Percentiles rank a stretch among this genome's conserved stretches.
phyloP scores from a whole-genome alignment of 1,139 yeast species.

The Yarrowia galli region DNA sequence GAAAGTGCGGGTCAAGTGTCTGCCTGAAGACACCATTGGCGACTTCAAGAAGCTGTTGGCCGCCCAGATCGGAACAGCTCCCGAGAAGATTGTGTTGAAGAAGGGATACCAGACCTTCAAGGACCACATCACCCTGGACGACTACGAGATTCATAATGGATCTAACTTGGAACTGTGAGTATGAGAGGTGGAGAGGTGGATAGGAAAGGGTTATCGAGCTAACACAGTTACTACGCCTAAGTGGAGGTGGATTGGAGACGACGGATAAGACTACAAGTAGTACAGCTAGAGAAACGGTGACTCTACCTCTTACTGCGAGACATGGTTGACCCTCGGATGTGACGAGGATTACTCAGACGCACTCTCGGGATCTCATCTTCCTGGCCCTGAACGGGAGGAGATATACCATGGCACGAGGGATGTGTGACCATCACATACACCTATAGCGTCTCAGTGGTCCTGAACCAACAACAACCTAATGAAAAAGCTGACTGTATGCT shows the following conservation, averaged over 20 bases:
- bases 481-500: no score
- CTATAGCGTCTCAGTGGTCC: no score
- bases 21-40: slow-evolving; percentile 85
- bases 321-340: no score
- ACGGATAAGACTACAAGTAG: neutral
- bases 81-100: slow-evolving; percentile 62
- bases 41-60: slow-evolving; percentile 88
- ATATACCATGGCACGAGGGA: no score
- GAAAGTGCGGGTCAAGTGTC: slow-evolving; percentile 84
- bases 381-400: no score
- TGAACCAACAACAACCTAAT: no score
- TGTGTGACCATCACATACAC: no score
- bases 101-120: slow-evolving; percentile 72
- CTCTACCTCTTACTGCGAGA: no score
- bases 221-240: slow-evolving; percentile 40
- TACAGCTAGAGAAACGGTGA: no score
- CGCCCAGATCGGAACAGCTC: slow-evolving; percentile 78
- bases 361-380: no score
- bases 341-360: no score
- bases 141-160: slow-evolving; percentile 92
- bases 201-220: neutral
- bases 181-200: neutral
- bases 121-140: slow-evolving; percentile 88
- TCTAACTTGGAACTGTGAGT: slow-evolving; percentile 72
- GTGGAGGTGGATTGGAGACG: neutral